Conservation (phyloP, 73 alveolate species). For the Paramecium tetraurelia region DNA sequence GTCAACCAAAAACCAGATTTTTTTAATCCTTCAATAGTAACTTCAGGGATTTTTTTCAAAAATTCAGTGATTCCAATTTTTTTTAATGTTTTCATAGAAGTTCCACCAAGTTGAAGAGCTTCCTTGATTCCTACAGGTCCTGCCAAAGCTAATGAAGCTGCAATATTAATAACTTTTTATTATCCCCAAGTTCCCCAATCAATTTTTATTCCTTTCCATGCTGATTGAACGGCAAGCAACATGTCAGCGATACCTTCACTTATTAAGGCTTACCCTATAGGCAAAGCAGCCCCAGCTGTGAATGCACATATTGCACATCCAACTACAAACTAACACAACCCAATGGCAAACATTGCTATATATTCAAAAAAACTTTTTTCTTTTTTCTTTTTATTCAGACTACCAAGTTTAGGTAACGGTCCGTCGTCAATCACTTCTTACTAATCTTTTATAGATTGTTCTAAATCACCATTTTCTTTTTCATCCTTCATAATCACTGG, state of each 20-base stretch:
- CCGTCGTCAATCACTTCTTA: background rate
- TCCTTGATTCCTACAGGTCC: background rate
- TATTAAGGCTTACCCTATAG: background rate
- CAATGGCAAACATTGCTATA: background rate
- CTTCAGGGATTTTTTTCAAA: background rate
- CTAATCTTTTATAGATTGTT: background rate
- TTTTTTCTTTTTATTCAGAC: background rate
- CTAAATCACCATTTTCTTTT: background rate
- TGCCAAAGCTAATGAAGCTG: background rate
- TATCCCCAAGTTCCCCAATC: background rate
- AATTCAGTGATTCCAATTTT: background rate
- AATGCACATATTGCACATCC: background rate
- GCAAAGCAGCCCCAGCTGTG: background rate
- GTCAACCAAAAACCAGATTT: background rate
- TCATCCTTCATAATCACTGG: background rate
- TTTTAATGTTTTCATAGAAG: background rate
- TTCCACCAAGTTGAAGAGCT: background rate
- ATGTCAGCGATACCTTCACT: background rate
- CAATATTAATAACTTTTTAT: background rate
- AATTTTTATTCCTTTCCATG: background rate
- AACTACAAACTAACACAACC: background rate
- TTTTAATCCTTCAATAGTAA: background rate
- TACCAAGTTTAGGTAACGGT: background rate
- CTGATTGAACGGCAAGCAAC: background rate
- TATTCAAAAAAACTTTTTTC: background rate